These are phyloP conservation scores for Neofusicoccum umdonicola DNA, from an alignment of 2,329 filamentous ascomycete species.

Conservation along the genomic window DNA sequence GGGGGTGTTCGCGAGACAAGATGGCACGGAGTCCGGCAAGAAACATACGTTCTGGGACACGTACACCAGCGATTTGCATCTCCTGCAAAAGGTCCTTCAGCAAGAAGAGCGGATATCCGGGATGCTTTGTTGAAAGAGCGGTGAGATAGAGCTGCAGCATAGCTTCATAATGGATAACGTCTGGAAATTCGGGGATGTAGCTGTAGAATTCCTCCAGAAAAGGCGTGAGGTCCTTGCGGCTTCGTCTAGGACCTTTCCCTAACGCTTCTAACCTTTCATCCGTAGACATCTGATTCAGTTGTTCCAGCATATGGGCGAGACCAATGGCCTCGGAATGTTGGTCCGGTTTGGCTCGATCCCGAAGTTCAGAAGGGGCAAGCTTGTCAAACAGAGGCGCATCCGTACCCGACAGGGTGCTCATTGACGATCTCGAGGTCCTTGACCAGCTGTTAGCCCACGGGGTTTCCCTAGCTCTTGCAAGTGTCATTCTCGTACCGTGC, in stretches of 20 bases:
- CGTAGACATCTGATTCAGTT: background rate
- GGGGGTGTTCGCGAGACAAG: background rate
- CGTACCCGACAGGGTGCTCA: background rate
- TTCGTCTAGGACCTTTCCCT: background rate
- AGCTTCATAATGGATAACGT: conserved; percentile 2
- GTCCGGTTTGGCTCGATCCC: background rate
- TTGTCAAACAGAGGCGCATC: background rate
- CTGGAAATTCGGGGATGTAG: conserved; percentile 2
- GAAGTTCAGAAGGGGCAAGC: background rate
- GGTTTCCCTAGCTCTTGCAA: conserved; percentile 3
- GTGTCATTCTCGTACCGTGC: conserved; percentile 1
- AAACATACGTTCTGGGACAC: conserved; percentile 5
- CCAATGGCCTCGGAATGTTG: background rate
- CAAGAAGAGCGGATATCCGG: background rate
- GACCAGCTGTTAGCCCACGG: background rate
- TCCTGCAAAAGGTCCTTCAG: background rate
- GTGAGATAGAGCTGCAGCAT: conserved; percentile 3
- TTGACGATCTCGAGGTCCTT: background rate
- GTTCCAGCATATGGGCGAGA: background rate
- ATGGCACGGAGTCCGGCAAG: background rate
- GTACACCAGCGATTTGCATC: conserved; percentile 9
- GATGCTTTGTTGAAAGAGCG: background rate
- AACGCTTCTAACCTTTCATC: conserved; percentile 4
- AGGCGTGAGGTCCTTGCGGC: background rate
- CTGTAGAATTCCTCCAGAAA: conserved; percentile 11